Evolutionary conservation across 148 eudicot species (phyloP), one percentile per base, ranked within the genome.

Genomic region (Persicaria tinctoria): DNA sequence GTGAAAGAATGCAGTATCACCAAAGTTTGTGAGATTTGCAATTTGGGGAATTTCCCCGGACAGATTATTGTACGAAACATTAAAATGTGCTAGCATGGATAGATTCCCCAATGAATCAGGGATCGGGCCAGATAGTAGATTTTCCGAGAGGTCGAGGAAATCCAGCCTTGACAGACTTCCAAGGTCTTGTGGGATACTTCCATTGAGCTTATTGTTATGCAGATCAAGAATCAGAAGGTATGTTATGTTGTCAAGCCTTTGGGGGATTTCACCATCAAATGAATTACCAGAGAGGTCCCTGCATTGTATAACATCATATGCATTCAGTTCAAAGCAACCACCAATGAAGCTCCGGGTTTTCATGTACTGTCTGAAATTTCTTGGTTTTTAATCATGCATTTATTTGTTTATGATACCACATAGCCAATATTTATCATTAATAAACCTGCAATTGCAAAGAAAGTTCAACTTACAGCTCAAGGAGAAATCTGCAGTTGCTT

Each of bases 271-370:
- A 77, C 96, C 97, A 46, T 87, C 84, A 76, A 95, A 84, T 76
- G 81, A 82, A 83, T 95, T 95, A 41, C 94, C 89, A 44, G 96
- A 92, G 77, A 95, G 78, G 80, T 95, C 93, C 91, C 98, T 95
- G 94, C 92, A 92, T 66, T 66, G 70, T 66, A 41, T 66, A 20
- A 7, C 23, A 70, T 72, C 74, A 72, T 12, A 66, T 41, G 2
- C 48, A 41, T 41, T 66, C 38, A 66, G 70, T 41, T 66, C 47
- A 66, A 66, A 66, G 46, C 46, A 66, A 66, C 1, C 70, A 66
- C 32, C 5, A 66, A 64, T 16, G 0, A 5, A 44, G 16, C 38
- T 32, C 38, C 0, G 38, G 38, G 38, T 32, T 32, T 32, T 32
- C 38, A 32, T 32, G 38, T 32, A 32, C 2, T 32, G 38, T 32